A percentile compares a stretch with the other conserved stretches of the same genome.
These are phyloP conservation scores for Citrullus mucosospermus DNA, from an alignment of 306 rosid species.

Conservation along the genomic window DNA sequence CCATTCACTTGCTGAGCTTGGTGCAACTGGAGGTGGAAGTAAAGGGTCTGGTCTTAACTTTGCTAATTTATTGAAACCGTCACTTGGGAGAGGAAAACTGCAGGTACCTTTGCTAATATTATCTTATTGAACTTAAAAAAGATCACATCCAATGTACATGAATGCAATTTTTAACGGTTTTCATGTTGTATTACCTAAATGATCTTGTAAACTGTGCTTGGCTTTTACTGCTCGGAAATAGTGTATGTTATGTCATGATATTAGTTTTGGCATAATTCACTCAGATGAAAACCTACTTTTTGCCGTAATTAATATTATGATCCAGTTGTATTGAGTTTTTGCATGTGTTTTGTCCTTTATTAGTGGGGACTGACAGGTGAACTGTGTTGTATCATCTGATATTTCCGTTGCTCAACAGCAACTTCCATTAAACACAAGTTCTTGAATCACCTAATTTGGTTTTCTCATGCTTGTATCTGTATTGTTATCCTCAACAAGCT, in stretches of 20 bases:
- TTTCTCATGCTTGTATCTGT: not conserved
- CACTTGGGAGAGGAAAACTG: conserved; percentile 82
- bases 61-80: conserved; percentile 66
- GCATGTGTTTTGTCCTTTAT: not conserved
- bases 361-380: not conserved
- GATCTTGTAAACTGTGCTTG: not conserved
- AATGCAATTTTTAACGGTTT: not conserved
- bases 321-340: not conserved
- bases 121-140: not conserved
- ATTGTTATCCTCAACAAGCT: not conserved
- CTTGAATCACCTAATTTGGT: not conserved
- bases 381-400: not conserved
- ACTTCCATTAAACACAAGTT: not conserved
- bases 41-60: conserved; percentile 85
- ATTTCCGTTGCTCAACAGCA: not conserved
- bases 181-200: not conserved
- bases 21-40: conserved; percentile 51
- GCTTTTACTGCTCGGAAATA: not conserved
- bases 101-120: conserved; percentile 38
- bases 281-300: not conserved
- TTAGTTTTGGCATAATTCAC: not conserved
- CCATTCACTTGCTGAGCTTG: conserved; percentile 62
- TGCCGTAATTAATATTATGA: not conserved
- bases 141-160: conserved; percentile 2
- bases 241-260: not conserved